phyloP scores from a whole-genome alignment of 2,329 filamentous ascomycete genomes.

The Ophiocordyceps sinensis region DNA sequence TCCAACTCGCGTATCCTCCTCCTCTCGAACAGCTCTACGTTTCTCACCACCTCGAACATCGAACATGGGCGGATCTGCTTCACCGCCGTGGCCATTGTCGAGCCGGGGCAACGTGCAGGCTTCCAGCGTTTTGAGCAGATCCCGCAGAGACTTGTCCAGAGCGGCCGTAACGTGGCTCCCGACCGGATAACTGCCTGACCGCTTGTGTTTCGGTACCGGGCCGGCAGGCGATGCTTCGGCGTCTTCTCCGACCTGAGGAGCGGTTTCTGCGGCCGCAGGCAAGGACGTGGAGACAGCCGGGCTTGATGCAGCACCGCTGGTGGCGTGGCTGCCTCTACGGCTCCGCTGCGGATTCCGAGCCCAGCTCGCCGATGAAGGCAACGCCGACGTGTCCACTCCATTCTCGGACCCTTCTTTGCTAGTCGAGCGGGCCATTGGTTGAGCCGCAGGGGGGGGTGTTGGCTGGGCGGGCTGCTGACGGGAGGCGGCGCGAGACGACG shows the following conservation, averaged over 20 bases:
- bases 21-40: slow-evolving; percentile 62
- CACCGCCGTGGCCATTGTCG: slow-evolving; percentile 6
- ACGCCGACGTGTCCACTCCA: slow-evolving; percentile 68
- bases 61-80: slow-evolving; percentile 54
- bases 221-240: slow-evolving; percentile 14
- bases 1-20: slow-evolving; percentile 41
- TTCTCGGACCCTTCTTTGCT: slow-evolving; percentile 63
- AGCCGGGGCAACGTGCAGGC: slow-evolving; percentile 18
- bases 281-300: slow-evolving; percentile 54
- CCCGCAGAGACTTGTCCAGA: slow-evolving; percentile 15
- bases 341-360: slow-evolving; percentile 56
- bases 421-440: slow-evolving; percentile 59
- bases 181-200: slow-evolving; percentile 4
- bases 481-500: slow-evolving; percentile 38
- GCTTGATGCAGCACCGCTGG: slow-evolving; percentile 68
- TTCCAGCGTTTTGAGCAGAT: slow-evolving; percentile 22
- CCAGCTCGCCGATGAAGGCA: slow-evolving; percentile 91
- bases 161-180: background rate
- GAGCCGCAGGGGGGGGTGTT: slow-evolving; percentile 28
- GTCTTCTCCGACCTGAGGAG: slow-evolving; percentile 27
- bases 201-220: slow-evolving; percentile 5
- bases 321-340: slow-evolving; percentile 64
- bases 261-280: slow-evolving; percentile 36
- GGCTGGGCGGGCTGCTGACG: slow-evolving; percentile 31
- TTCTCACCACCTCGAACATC: slow-evolving; percentile 72